These are phyloP conservation scores for Melampsora occidentalis DNA, from an alignment of 1,284 basidiomycete genomes.

Conservation along the genomic window DNA sequence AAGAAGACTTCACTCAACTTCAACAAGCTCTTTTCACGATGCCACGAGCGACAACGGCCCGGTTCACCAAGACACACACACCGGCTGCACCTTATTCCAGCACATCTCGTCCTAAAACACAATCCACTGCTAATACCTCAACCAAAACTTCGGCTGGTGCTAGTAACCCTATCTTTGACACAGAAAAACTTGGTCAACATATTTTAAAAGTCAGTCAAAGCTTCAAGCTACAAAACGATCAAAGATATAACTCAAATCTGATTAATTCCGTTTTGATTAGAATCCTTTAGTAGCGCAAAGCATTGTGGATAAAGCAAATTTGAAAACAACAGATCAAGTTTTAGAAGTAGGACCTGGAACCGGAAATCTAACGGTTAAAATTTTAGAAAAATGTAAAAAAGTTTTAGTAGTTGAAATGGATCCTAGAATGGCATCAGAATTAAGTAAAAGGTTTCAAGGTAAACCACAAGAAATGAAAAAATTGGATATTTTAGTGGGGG, in stretches of 20 bases:
- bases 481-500: constrained; percentile 88
- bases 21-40: constrained; percentile 1
- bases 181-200: constrained; percentile 87
- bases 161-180: constrained; percentile 42
- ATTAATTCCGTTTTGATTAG: constrained; percentile 4
- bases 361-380: constrained; percentile 91
- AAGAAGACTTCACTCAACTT: constrained; percentile 3
- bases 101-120: neutral
- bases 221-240: constrained; percentile 63
- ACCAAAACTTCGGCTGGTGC: constrained; percentile 4
- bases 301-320: constrained; percentile 68
- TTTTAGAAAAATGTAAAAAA: constrained; percentile 87
- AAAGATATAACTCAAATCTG: neutral
- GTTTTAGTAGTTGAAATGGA: constrained; percentile 96
- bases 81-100: constrained; percentile 1
- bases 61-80: constrained; percentile 2
- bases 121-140: neutral
- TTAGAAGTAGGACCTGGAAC: constrained; percentile 98
- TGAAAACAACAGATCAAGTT: constrained; percentile 91
- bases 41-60: constrained; percentile 6
- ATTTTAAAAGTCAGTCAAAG: constrained; percentile 88
- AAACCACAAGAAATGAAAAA: constrained; percentile 56
- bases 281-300: constrained; percentile 41
- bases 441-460: constrained; percentile 90
- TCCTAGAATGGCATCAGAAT: constrained; percentile 95